Conservation (phyloP, 1,139 yeast species). For the Pichia cactophila region DNA sequence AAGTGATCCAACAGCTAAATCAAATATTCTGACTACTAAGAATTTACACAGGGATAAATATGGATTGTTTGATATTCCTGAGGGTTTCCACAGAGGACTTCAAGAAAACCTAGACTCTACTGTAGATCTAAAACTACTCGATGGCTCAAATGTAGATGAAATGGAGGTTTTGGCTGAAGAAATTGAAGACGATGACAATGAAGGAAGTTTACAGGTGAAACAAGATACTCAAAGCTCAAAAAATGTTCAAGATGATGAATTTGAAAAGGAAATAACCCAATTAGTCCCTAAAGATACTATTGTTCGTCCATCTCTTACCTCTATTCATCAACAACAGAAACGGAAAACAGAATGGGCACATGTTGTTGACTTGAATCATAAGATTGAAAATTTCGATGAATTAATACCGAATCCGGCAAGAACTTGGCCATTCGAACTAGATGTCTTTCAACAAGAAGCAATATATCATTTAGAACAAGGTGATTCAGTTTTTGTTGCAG, state of each 20-base stretch:
- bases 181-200: slow-evolving; percentile 8
- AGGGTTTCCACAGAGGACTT: slow-evolving; percentile 74
- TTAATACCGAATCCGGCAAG: slow-evolving; percentile 91
- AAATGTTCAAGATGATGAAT: slow-evolving; percentile 5
- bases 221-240: neutral
- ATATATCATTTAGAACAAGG: slow-evolving; percentile 89
- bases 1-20: slow-evolving; percentile 8
- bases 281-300: slow-evolving; percentile 58
- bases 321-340: slow-evolving; percentile 12
- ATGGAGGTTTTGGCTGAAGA: slow-evolving; percentile 3
- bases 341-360: slow-evolving; percentile 82
- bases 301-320: slow-evolving; percentile 28
- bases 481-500: slow-evolving; percentile 95
- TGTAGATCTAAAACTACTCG: slow-evolving; percentile 4
- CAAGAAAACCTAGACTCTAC: slow-evolving; percentile 1
- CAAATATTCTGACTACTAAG: slow-evolving; percentile 30
- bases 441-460: slow-evolving; percentile 95
- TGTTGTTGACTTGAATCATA: slow-evolving; percentile 79
- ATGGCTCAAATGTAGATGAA: slow-evolving; percentile 8
- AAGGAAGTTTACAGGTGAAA: neutral
- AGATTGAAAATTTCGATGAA: slow-evolving; percentile 74
- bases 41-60: slow-evolving; percentile 56
- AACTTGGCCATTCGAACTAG: slow-evolving; percentile 83
- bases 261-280: slow-evolving; percentile 51
- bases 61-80: slow-evolving; percentile 79